phyloP scores from a whole-genome alignment of 345 rosid species.

The Barbarea vulgaris region DNA sequence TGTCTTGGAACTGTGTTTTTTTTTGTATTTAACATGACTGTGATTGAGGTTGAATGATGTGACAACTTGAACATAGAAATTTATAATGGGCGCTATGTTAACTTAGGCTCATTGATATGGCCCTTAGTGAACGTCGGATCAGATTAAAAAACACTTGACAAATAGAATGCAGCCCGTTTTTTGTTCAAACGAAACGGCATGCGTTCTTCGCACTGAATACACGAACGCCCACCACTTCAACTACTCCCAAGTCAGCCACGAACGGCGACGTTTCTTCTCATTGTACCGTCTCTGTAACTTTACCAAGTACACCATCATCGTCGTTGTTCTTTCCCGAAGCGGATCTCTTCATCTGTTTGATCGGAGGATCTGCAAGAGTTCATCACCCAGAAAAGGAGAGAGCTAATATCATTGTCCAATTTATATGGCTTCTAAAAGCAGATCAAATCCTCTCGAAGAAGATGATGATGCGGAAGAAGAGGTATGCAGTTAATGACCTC shows the following conservation, averaged over 20 bases:
- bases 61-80: not conserved
- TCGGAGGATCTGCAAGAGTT: conserved; percentile 37
- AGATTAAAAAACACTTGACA: not conserved
- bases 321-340: conserved; percentile 25
- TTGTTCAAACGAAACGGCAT: conserved; percentile 28
- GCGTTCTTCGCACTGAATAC: conserved; percentile 16
- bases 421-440: conserved; percentile 72
- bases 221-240: too few relatives aligned
- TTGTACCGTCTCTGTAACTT: conserved; percentile 2
- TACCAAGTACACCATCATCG: conserved; percentile 10
- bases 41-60: not conserved
- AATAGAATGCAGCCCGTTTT: conserved; percentile 29
- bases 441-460: conserved; percentile 44
- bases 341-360: conserved; percentile 39
- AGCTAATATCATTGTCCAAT: not conserved
- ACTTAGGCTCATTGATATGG: conserved; percentile 11
- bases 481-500: conserved; percentile 30
- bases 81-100: not conserved
- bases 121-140: not conserved
- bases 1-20: not conserved
- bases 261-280: conserved; percentile 19
- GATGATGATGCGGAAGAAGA: conserved; percentile 60
- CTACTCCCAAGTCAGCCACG: not conserved
- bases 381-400: conserved; percentile 2
- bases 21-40: too few relatives aligned